Base-by-base conservation (phyloP, 1,284 basidiomycete genomes). In the Schizophyllum commune region DNA sequence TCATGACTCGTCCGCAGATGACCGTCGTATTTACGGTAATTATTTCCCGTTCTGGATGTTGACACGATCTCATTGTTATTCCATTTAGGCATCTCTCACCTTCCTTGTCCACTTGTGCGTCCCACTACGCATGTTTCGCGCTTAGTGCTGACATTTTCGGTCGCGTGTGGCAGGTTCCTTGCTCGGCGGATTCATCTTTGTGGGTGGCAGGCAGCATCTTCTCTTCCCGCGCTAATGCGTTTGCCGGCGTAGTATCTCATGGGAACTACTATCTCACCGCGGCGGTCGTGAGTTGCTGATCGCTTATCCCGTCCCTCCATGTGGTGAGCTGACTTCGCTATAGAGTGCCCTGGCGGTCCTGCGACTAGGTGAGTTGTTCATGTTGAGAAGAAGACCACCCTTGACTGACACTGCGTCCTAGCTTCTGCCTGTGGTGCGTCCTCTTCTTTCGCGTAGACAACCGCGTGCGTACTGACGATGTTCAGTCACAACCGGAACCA, bases 101-200 rank as follows among this genome's bases (percentile, higher is more conserved):
- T 75, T 77, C 61, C 61, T 75, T 17, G 75, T 77, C 5, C 75
- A 77, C 60, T 69, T 73, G 74, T 77, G 58, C 60, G 70, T 66
- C 54, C 27, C 5, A 27, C 27, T 5, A 5, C 32, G 57, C 22
- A 34, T 55, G 52, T 52, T 19, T 33, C 32, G 19, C 21, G 20
- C 27, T 15, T 34, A 21, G 20, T 53, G 4, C 32, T 51, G 55
- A 19, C 57, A 0, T 52, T 65, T 65, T 11, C 27, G 19, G 52
- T 21, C 32, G 9, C 39, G 9, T 47, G 68, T 57, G 7, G 4
- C 55, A 77, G 76, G 22, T 78, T 78, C 63, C 76, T 76, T 55
- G 74, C 73, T 4, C 69, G 73, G 52, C 69, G 76, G 6, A 77
- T 78, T 52, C 73, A 70, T 56, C 67, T 67, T 62, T 64, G 39